These are phyloP conservation scores for Kodamaea sagamina DNA, from an alignment of 805 yeast species.

Conservation along the genomic window DNA sequence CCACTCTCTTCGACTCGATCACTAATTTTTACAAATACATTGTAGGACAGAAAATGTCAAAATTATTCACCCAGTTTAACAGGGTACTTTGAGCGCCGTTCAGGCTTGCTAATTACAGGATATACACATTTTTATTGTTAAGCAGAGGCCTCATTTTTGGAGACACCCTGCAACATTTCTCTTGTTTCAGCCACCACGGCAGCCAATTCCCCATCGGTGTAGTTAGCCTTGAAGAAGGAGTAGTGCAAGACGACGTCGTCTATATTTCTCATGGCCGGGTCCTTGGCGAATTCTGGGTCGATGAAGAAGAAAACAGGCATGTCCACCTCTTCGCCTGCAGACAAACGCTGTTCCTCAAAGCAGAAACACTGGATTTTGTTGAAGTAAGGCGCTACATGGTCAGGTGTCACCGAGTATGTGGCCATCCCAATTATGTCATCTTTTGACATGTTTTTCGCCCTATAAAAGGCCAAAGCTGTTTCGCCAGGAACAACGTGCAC, in stretches of 20 bases:
- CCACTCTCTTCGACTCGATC: too few relatives aligned
- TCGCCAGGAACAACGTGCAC: conserved; percentile 95
- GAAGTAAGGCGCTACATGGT: conserved; percentile 93
- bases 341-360: conserved; percentile 91
- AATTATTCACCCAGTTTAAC: too few relatives aligned
- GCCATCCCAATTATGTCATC: conserved; percentile 98
- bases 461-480: conserved; percentile 93
- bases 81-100: not conserved
- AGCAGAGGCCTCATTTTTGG: not conserved
- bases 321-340: conserved; percentile 96
- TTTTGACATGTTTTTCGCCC: conserved; percentile 81
- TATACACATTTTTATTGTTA: not conserved
- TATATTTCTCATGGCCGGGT: conserved; percentile 87
- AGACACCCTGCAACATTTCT: not conserved
- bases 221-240: conserved; percentile 77
- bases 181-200: conserved; percentile 6
- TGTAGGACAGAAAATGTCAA: too few relatives aligned
- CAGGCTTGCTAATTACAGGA: not conserved
- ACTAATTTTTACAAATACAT: not conserved
- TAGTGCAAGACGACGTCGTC: conserved; percentile 90
- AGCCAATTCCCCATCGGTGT: conserved; percentile 44
- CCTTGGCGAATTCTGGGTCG: conserved; percentile 93
- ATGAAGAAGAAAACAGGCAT: conserved; percentile 98
- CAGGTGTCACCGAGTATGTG: conserved; percentile 94
- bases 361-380: conserved; percentile 98